phyloP scores from a whole-genome alignment of 192 early-diverging fungal genomes.

The Linderina pennispora region DNA sequence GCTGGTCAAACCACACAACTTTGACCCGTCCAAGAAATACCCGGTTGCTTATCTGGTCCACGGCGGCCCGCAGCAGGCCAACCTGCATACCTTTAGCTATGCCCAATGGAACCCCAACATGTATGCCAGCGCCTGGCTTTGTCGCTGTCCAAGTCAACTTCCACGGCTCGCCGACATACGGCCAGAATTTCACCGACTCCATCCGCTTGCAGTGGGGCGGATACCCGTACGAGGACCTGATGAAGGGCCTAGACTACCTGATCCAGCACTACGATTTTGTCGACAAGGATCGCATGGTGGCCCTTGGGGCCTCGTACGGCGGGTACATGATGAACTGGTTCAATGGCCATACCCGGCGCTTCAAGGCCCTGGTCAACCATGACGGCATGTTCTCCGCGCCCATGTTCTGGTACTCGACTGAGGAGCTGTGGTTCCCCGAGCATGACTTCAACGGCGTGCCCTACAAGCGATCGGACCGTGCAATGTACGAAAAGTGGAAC shows the following conservation, averaged over 20 bases:
- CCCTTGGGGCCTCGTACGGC: slow-evolving; percentile 71
- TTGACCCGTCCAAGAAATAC: slow-evolving; percentile 52
- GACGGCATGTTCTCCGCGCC: slow-evolving; percentile 66
- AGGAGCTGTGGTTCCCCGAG: slow-evolving; percentile 77
- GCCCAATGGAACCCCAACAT: slow-evolving; percentile 69
- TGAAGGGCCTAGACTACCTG: slow-evolving; percentile 61
- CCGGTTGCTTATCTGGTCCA: slow-evolving; percentile 76
- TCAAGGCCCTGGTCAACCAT: slow-evolving; percentile 62
- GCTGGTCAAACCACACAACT: slow-evolving; percentile 56
- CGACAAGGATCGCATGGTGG: slow-evolving; percentile 52
- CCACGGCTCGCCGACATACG: slow-evolving; percentile 76
- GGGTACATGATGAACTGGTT: slow-evolving; percentile 85
- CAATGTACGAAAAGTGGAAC: slow-evolving; percentile 56
- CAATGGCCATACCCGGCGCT: slow-evolving; percentile 65
- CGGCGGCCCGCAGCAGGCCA: slow-evolving; percentile 74
- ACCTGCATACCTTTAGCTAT: slow-evolving; percentile 50
- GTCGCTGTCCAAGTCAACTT: slow-evolving; percentile 65
- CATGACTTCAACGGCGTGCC: slow-evolving; percentile 69
- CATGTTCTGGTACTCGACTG: slow-evolving; percentile 56
- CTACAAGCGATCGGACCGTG: slow-evolving; percentile 41
- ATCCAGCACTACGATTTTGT: slow-evolving; percentile 49
- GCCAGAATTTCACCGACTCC: slow-evolving; percentile 67
- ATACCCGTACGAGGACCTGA: slow-evolving; percentile 67
- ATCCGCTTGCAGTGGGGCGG: slow-evolving; percentile 72
- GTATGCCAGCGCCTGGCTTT: slow-evolving; percentile 68